Evolutionary conservation across 2,329 filamentous ascomycete genomes (phyloP).

Genomic region (Xylariomycetidae sp.): DNA sequence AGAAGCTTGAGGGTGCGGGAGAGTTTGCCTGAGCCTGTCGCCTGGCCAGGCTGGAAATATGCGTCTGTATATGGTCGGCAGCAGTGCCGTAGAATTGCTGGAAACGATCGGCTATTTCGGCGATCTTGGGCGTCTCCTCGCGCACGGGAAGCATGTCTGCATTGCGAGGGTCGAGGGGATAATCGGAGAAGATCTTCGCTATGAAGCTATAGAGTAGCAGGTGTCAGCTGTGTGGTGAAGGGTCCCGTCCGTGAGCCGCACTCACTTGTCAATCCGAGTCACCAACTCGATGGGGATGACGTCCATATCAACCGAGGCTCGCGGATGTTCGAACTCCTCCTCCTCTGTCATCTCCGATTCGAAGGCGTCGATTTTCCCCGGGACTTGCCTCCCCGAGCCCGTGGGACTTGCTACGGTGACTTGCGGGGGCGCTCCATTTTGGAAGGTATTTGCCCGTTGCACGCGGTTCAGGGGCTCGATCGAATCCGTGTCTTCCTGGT

Average conservation of each 20-base stretch:
- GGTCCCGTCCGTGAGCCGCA: too few species aligned
- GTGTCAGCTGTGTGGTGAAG: too few species aligned
- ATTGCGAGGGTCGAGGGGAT: too few species aligned
- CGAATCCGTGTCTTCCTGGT: conserved; percentile 18
- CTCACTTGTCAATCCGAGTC: conserved; percentile 79
- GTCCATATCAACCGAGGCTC: conserved; percentile 67
- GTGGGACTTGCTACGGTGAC: conserved; percentile 17
- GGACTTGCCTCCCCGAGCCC: conserved; percentile 11
- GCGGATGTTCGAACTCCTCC: conserved; percentile 39
- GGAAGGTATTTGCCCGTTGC: conserved; percentile 43
- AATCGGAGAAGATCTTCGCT: too few species aligned
- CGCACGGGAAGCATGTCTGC: too few species aligned
- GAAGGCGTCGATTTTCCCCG: conserved; percentile 40
- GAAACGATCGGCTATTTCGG: conserved; percentile 77
- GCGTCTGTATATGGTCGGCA: conserved; percentile 75
- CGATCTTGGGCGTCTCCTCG: conserved; percentile 78
- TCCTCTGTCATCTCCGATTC: conserved; percentile 42
- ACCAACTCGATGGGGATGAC: conserved; percentile 91
- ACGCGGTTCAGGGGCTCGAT: conserved; percentile 27
- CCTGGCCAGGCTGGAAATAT: conserved; percentile 74
- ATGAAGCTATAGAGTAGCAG: too few species aligned
- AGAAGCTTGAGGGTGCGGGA: conserved; percentile 46
- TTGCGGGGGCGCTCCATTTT: conserved; percentile 30
- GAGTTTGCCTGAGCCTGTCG: conserved; percentile 65
- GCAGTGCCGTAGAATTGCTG: conserved; percentile 89